Conservation (phyloP, 768 basidiomycete genomes). For the Boletus reticulatus region DNA sequence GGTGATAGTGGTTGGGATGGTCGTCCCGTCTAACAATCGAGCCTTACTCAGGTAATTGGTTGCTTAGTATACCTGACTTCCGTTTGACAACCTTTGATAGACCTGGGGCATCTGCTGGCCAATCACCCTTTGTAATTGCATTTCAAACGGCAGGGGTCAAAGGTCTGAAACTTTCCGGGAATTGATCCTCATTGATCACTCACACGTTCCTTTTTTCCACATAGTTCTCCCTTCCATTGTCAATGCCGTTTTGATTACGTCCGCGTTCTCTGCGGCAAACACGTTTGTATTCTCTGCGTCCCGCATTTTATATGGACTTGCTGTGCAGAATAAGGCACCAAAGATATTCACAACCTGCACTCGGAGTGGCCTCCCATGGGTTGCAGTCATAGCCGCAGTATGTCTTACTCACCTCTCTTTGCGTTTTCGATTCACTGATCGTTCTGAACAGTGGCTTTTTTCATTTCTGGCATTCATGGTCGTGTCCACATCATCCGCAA, state of each 20-base stretch:
- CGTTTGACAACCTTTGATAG: constrained; percentile 1
- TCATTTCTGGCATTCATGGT: constrained; percentile 64
- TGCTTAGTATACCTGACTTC: background rate
- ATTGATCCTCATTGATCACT: constrained; percentile 6
- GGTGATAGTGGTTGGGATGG: constrained; percentile 65
- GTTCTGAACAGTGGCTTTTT: constrained; percentile 33
- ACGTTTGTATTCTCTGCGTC: constrained; percentile 38
- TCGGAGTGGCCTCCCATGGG: constrained; percentile 47
- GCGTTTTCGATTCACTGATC: constrained; percentile 11
- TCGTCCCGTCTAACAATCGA: constrained; percentile 67
- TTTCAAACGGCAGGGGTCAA: constrained; percentile 70
- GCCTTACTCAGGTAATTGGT: constrained; percentile 40
- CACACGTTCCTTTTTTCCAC: background rate
- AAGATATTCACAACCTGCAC: constrained; percentile 46
- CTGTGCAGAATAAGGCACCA: constrained; percentile 51
- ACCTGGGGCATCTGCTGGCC: constrained; percentile 44
- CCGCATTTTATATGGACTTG: constrained; percentile 45
- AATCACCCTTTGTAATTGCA: constrained; percentile 86
- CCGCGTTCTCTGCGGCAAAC: constrained; percentile 71
- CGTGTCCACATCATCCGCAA: constrained; percentile 49
- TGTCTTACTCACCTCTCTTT: background rate
- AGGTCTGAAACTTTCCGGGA: constrained; percentile 30
- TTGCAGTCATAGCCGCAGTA: constrained; percentile 32
- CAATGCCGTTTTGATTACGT: constrained; percentile 70
- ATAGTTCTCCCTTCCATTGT: constrained; percentile 62